Evolutionary conservation across 805 yeast genomes (phyloP), one percentile per base, ranked within the genome.

Genomic region (Wickerhamomyces mucosus): DNA sequence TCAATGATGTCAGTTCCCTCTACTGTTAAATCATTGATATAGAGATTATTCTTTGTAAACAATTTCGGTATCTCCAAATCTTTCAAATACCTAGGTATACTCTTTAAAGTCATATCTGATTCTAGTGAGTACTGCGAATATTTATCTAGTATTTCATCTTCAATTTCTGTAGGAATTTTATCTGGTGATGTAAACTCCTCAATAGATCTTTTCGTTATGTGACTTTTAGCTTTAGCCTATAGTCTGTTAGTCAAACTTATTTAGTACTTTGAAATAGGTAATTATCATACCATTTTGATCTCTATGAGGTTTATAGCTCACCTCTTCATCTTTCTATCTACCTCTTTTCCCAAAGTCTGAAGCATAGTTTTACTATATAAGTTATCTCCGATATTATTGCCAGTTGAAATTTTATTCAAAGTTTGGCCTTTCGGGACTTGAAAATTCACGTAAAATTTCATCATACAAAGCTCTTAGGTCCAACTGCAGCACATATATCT

Each of bases 1-100:
- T 69, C 75, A 10, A 71, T 58, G 4, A 70, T 47, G 21, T 59
- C 43, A 0, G 70, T 62, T 0, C 62, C 67, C 13, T 58, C 65
- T 9, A 67, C 39, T 1, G 53, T 40, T 16, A 66, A 38, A 9
- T 59, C 55, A 0, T 45, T 43, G 1, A 34, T 29, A 7, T 28
- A 24, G 1, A 48, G 40, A 10, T 63, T 41, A 26, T 55, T 53
- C 33, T 38, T 38, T 10, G 32, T 48, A 29, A 51, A 56, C n/a
- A 43, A 48, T 25, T 18, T 36, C 18, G 54, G 65, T 37, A 52
- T 52, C 33, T 43, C 44, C 39, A 63, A 20, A 33, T 53, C 53
- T 16, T 38, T 36, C 46, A 49, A 53, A 46, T 32, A 63, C 0
- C 21, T 15, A 1, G 33, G 32, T 3, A 69, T 36, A 12, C 64